Conservation (phyloP, 2,329 filamentous ascomycete genomes). For the Hymenoscyphus albidus region DNA sequence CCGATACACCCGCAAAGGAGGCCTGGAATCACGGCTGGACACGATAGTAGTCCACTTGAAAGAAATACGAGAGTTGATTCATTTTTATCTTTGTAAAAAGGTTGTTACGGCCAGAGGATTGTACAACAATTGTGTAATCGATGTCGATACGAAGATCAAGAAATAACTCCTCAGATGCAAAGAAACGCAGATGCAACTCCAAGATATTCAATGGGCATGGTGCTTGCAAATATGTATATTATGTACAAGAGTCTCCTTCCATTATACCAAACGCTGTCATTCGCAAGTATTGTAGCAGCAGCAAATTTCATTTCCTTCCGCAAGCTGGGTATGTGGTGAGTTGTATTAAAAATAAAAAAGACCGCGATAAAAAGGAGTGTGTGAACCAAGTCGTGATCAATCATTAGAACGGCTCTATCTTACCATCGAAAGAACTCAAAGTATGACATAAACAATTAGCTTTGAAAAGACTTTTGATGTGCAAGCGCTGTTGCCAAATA, state of each 20-base stretch:
- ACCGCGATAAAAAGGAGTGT: conserved; percentile 15
- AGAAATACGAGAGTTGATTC: background rate
- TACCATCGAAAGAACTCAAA: conserved; percentile 9
- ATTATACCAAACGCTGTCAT: conserved; percentile 18
- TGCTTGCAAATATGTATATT: conserved; percentile 13
- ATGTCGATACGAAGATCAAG: background rate
- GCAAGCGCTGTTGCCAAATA: conserved; percentile 10
- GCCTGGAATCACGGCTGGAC: conserved; percentile 97
- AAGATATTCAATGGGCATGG: conserved; percentile 5
- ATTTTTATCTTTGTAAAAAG: background rate
- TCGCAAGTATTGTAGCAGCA: conserved; percentile 15
- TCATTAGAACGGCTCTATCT: conserved; percentile 20
- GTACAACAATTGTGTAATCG: background rate
- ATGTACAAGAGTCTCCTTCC: conserved; percentile 16
- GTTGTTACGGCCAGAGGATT: background rate
- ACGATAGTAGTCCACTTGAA: conserved; percentile 39
- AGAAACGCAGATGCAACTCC: background rate
- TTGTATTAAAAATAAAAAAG: conserved; percentile 4
- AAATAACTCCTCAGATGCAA: background rate
- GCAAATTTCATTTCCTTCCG: conserved; percentile 4
- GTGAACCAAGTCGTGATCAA: conserved; percentile 19
- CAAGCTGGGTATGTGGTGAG: conserved; percentile 14
- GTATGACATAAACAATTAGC: conserved; percentile 15
- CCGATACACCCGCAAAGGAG: conserved; percentile 71
- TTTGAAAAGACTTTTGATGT: conserved; percentile 16